Evolutionary conservation across 305 asterid species (phyloP).

Genomic region (Solanum hybrid): DNA sequence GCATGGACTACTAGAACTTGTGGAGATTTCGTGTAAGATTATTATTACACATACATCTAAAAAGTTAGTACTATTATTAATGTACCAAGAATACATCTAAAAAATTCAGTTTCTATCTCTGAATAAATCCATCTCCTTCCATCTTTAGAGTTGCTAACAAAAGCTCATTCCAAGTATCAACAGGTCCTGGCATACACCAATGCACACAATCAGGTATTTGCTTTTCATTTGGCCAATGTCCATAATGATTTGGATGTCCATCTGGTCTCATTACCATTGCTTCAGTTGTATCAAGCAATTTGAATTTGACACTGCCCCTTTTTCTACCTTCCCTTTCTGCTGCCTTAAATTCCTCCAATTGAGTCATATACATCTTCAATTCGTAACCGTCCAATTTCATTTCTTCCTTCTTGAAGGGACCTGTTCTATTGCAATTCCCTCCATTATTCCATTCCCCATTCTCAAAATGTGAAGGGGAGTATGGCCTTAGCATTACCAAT

Average conservation of each 20-base stretch:
- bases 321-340: constrained; percentile 7
- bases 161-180: constrained; percentile 23
- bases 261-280: constrained; percentile 21
- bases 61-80: too few species aligned
- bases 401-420: background rate
- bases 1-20: background rate
- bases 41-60: background rate
- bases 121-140: constrained; percentile 3
- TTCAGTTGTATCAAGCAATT: constrained; percentile 17
- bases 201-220: constrained; percentile 22
- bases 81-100: background rate
- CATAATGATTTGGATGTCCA: constrained; percentile 20
- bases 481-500: constrained; percentile 16
- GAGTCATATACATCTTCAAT: constrained; percentile 8
- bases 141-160: constrained; percentile 10
- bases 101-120: background rate
- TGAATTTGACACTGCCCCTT: constrained; percentile 5
- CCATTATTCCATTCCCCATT: constrained; percentile 20
- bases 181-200: constrained; percentile 26
- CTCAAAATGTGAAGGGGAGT: constrained; percentile 20
- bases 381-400: constrained; percentile 6
- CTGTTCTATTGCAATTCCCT: constrained; percentile 16
- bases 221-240: constrained; percentile 16
- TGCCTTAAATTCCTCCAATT: constrained; percentile 17
- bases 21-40: too few species aligned